phyloP scores from a whole-genome alignment of 495 filamentous ascomycete species.

The Trichocladium uniseriatum region DNA sequence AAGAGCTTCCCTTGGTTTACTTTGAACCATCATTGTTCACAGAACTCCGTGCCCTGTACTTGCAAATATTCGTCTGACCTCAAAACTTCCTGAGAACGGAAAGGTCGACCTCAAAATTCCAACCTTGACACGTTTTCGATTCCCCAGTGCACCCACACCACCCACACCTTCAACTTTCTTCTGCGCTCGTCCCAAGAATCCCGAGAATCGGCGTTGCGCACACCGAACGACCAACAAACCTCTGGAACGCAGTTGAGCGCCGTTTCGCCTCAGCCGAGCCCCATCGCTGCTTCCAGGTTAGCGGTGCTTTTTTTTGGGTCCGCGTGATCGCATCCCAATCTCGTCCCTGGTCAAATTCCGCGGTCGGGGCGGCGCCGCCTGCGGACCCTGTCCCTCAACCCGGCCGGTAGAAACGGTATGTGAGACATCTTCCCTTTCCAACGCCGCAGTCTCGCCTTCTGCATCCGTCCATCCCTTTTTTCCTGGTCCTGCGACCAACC shows the following conservation, averaged over 20 bases:
- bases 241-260: not conserved
- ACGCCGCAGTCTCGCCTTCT: not conserved
- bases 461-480: not conserved
- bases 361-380: not conserved
- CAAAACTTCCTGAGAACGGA: no score
- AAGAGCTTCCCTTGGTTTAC: not conserved
- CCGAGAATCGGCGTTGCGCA: no score
- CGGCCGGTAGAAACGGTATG: slow-evolving; percentile 1
- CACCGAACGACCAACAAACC: not conserved
- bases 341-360: slow-evolving; percentile 13
- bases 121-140: not conserved
- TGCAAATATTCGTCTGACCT: not conserved
- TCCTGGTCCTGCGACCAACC: not conserved
- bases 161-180: no score
- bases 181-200: no score
- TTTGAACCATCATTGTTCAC: not conserved
- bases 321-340: slow-evolving; percentile 17
- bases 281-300: slow-evolving; percentile 10
- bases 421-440: slow-evolving; percentile 5
- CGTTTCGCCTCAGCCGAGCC: slow-evolving; percentile 4
- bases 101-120: not conserved
- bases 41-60: no score
- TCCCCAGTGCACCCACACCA: no score
- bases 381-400: slow-evolving; percentile 8
- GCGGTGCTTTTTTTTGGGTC: slow-evolving; percentile 15